Evolutionary conservation across 495 filamentous ascomycete genomes (phyloP), one percentile per base, ranked within the genome.

Genomic region (Talaromyces stipitatus): DNA sequence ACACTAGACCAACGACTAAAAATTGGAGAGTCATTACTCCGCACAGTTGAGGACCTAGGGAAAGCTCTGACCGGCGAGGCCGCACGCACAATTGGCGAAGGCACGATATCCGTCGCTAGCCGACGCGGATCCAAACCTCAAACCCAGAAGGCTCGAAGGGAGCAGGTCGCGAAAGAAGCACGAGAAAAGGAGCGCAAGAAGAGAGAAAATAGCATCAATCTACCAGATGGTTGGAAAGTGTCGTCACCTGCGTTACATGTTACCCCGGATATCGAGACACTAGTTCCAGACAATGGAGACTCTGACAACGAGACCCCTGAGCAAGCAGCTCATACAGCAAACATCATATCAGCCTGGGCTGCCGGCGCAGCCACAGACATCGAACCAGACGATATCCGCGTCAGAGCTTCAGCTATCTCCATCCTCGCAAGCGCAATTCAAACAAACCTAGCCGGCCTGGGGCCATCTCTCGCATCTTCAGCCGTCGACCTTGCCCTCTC

Each of bases 351-450:
- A 4, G 87, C 87, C 4, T 96, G 91, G 91, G 82, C 85, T 53
- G 78, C 78, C 41, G 86, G 80, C 52, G 80, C 83, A 1, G 78
- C 81, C 0, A 55, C 63, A 4, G 72, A 76, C 50, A 65, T 69
- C 22, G 67, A 75, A 23, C 75, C 80, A 18, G 91, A 96, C 61
- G 90, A 96, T 62, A 73, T 92, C 2, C 79, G 91, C 12, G 78
- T 91, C 33, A 83, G 91, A 5, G 78, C 89, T 8, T 94, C 89
- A 0, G 89, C 90, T 2, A 68, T 96, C 1, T 88, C 86, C 4
- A 80, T 96, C 16, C 74, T 94, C 18, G 82, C 82, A 0, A 74
- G 72, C 0, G 82, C 82, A 0, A 72, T 91, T 2, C 85, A 91
- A 66, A 83, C 81, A 0, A 86, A 89, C 56, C 71, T 89, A 7